Conservation (phyloP, 202 grass and related monocot genomes). For the Hordeum pubiflorum region DNA sequence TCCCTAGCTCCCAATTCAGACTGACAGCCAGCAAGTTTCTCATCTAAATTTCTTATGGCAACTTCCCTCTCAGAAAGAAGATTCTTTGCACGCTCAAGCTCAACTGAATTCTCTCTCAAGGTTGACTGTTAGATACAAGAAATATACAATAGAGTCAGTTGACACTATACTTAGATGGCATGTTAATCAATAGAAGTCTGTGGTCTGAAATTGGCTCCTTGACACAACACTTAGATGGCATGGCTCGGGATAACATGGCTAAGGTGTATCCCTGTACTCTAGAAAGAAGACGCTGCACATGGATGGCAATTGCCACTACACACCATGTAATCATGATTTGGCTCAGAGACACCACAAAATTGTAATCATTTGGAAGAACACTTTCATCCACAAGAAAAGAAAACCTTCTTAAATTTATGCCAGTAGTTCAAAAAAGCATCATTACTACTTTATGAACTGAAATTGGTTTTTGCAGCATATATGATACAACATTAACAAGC, state of each 20-base stretch:
- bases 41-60: slow-evolving; percentile 59
- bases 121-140: slow-evolving; percentile 35
- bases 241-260: background rate
- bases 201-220: background rate
- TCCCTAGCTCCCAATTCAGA: slow-evolving; percentile 63
- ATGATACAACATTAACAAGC: background rate
- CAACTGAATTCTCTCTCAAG: slow-evolving; percentile 40
- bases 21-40: slow-evolving; percentile 50
- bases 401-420: background rate
- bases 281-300: background rate
- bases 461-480: background rate
- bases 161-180: background rate
- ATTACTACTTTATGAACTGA: background rate
- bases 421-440: background rate
- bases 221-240: background rate
- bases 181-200: background rate
- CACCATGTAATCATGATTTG: background rate
- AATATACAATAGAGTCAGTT: background rate
- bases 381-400: background rate
- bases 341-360: background rate
- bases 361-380: background rate
- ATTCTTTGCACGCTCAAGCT: slow-evolving; percentile 60
- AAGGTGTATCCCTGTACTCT: background rate
- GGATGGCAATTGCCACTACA: background rate
- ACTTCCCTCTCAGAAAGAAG: slow-evolving; percentile 75